A percentile compares a stretch with the other conserved stretches of the same genome.
Conservation (phyloP, 176 grass and related monocot species). For the Urochloa ruziziensis region DNA sequence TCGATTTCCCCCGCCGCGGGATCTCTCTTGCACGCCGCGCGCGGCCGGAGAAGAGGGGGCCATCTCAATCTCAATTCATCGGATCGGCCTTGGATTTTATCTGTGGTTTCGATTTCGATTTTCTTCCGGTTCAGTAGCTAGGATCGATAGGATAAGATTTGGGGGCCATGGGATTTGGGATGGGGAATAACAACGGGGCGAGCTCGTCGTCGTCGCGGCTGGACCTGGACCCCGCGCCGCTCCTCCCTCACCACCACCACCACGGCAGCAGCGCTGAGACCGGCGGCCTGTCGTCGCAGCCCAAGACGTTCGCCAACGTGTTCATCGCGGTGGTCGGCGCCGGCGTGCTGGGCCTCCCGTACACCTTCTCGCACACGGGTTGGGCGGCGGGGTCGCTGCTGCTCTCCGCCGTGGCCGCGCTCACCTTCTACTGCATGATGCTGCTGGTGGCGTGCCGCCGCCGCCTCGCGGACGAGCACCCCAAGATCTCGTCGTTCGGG, state of each 20-base stretch:
- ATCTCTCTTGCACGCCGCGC: neutral
- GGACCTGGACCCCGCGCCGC: constrained; percentile 43
- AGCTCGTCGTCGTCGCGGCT: constrained; percentile 58
- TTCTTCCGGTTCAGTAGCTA: neutral
- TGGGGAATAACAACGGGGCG: constrained; percentile 43
- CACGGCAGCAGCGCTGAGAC: constrained; percentile 10
- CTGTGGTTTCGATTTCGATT: neutral
- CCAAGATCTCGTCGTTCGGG: constrained; percentile 78
- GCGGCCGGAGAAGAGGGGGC: neutral
- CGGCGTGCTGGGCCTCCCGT: constrained; percentile 89
- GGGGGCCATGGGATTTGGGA: constrained; percentile 56
- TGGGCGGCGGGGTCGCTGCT: constrained; percentile 73
- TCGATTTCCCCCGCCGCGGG: constrained; percentile 15
- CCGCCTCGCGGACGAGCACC: constrained; percentile 50
- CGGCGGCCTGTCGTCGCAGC: constrained; percentile 71
- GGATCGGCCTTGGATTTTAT: neutral
- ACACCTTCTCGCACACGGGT: constrained; percentile 88
- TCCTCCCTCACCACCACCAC: constrained; percentile 66
- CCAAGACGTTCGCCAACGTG: constrained; percentile 97
- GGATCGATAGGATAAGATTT: constrained; percentile 12
- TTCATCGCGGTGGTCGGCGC: constrained; percentile 99
- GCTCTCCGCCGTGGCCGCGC: constrained; percentile 55
- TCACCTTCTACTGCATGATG: constrained; percentile 99
- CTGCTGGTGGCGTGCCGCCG: constrained; percentile 82
- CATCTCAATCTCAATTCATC: neutral